Base-by-base conservation (phyloP, 2,329 filamentous ascomycete genomes). In the Harringtonia lauricola region DNA sequence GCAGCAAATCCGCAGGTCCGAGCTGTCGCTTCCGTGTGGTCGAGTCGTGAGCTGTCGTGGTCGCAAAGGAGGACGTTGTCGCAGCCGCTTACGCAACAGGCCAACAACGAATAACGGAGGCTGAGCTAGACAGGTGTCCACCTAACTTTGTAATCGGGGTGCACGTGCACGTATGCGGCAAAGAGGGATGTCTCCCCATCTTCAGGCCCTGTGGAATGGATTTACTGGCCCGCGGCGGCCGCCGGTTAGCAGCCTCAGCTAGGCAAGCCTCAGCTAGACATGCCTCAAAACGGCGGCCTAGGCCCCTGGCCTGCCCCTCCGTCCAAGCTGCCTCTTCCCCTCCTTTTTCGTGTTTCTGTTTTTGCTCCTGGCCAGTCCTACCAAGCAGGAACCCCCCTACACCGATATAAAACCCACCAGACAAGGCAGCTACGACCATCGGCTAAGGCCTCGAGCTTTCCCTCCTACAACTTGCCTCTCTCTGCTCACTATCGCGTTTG, bases 361-460 rank as follows among this genome's bases (percentile, higher is more conserved):
- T 19, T 21, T 39, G 19, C 22, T 26, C 9, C 36, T 14, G n/a
- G 8, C 36, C 13, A 37, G 36, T 37, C 36, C 39, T 42, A 36
- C 36, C 22, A 10, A 29, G 17, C 30, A 26, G 24, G 24, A 26
- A 26, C 24, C 24, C 24, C n/a, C 24, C 24, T 26, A 41, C 37
- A 45, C 43, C 43, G 34, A 45, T 26, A 45, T 44, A 45, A 36
- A 38, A 41, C 43, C 43, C 22, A 24, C 35, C 33, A 28, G 31
- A 34, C 43, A 33, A 45, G 43, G 43, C 26, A 45, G 28, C 26
- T 38, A 26, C 37, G 29, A 44, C 24, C 24, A 15, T 22, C 38
- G 15, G 41, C 38, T 21, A 41, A 44, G 42, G 45, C 42, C 41
- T 44, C 45, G 44, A 47, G 35, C 37, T 41, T 33, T 41, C 45